A percentile compares a stretch with the other conserved stretches of the same genome.
phyloP scores from a whole-genome alignment of 352 stramenopile genomes.

The Globisporangium viniferum region DNA sequence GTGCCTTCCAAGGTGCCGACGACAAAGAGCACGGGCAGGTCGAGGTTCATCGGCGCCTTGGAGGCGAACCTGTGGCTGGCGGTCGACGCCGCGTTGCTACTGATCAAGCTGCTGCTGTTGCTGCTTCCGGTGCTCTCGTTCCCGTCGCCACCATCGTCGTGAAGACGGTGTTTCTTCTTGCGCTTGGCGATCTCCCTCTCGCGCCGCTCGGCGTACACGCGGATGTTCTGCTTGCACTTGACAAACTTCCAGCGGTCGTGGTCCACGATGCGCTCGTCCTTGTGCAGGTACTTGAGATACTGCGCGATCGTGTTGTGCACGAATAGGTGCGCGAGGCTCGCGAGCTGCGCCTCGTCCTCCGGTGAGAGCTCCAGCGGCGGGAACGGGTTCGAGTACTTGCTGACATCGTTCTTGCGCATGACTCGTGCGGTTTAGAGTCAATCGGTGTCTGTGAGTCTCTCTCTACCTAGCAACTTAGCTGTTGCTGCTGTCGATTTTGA shows the following conservation, averaged over 20 bases:
- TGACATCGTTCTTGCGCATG: too few relatives aligned
- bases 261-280: slow-evolving; percentile 38
- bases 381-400: slow-evolving; percentile 50
- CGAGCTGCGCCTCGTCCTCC: slow-evolving; percentile 39
- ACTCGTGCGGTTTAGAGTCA: too few relatives aligned
- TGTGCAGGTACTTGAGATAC: slow-evolving; percentile 50
- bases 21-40: slow-evolving; percentile 1
- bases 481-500: too few relatives aligned
- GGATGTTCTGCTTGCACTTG: slow-evolving; percentile 44
- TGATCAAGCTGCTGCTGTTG: not conserved
- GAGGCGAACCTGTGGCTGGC: not conserved
- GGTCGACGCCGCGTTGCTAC: not conserved
- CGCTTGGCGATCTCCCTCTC: slow-evolving; percentile 25
- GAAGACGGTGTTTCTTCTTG: not conserved
- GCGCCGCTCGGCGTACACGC: slow-evolving; percentile 41
- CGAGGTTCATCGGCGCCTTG: not conserved
- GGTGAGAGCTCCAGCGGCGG: slow-evolving; percentile 30
- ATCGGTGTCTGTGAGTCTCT: too few relatives aligned
- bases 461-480: too few relatives aligned
- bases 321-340: slow-evolving; percentile 37
- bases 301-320: slow-evolving; percentile 45
- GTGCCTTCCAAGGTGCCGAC: slow-evolving; percentile 6
- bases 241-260: slow-evolving; percentile 46
- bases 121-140: not conserved
- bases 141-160: too few relatives aligned